phyloP scores from a whole-genome alignment of 352 stramenopile genomes.

The Globisporangium iwayamae region DNA sequence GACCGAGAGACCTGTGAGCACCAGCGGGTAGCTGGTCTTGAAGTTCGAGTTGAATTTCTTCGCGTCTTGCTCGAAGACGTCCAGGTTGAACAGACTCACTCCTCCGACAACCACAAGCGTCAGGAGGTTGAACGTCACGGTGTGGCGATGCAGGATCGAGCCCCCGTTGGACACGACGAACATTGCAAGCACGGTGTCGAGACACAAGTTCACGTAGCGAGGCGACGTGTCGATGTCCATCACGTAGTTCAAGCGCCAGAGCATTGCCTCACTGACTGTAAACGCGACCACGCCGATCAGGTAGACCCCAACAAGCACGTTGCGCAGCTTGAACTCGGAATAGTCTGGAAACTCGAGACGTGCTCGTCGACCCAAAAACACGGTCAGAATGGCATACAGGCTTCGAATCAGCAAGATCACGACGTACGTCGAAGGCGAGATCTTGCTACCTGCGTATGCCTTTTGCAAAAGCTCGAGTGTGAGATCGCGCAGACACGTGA shows the following conservation, averaged over 20 bases:
- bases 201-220: constrained; percentile 73
- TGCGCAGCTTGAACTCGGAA: constrained; percentile 56
- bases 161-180: constrained; percentile 82
- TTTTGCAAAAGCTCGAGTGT: constrained; percentile 42
- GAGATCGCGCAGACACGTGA: constrained; percentile 66
- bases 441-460: constrained; percentile 14
- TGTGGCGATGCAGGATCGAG: constrained; percentile 70
- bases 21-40: constrained; percentile 78
- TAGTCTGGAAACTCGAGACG: constrained; percentile 52
- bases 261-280: constrained; percentile 35
- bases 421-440: constrained; percentile 33
- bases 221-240: constrained; percentile 57
- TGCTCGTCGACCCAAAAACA: constrained; percentile 30
- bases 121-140: constrained; percentile 57
- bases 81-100: constrained; percentile 38
- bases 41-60: constrained; percentile 69
- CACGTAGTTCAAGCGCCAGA: constrained; percentile 62
- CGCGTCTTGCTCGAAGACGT: constrained; percentile 46
- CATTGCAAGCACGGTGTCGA: constrained; percentile 79
- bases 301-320: constrained; percentile 59
- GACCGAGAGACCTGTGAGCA: constrained; percentile 76
- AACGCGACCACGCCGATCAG: constrained; percentile 53
- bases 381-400: constrained; percentile 25
- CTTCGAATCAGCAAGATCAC: constrained; percentile 38
- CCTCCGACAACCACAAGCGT: constrained; percentile 47